These are phyloP conservation scores for Candida jianshihensis DNA, from an alignment of 805 yeast species.

Conservation along the genomic window DNA sequence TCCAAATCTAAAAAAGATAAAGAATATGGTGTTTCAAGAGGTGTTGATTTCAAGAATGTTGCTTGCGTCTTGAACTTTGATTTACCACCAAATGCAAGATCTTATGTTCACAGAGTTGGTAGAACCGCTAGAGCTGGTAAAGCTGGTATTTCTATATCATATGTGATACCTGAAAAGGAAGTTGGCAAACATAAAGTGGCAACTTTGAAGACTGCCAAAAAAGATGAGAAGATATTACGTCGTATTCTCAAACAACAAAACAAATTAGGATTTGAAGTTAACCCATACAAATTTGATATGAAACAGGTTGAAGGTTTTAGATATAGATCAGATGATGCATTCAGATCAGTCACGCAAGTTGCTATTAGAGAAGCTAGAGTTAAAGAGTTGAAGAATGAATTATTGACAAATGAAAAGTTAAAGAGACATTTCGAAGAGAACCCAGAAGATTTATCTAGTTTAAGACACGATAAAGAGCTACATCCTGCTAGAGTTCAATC, in stretches of 20 bases:
- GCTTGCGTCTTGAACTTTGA: conserved; percentile 96
- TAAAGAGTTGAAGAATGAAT: conserved; percentile 79
- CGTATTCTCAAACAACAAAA: conserved; percentile 73
- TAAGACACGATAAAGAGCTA: conserved; percentile 87
- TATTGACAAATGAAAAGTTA: conserved; percentile 81
- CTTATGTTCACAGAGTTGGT: conserved; percentile 91
- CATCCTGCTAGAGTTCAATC: conserved; percentile 77
- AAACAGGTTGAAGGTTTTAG: conserved; percentile 92
- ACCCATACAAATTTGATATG: conserved; percentile 88
- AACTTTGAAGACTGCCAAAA: conserved; percentile 57
- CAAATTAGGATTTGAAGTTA: conserved; percentile 63
- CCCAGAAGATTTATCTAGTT: conserved; percentile 83
- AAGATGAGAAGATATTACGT: conserved; percentile 79
- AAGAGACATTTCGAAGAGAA: conserved; percentile 95
- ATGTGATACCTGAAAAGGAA: conserved; percentile 76
- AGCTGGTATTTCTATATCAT: conserved; percentile 89
- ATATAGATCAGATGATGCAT: conserved; percentile 95
- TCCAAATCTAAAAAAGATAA: conserved; percentile 43
- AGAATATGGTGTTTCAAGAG: conserved; percentile 94
- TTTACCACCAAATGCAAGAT: conserved; percentile 79
- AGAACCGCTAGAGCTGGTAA: conserved; percentile 98
- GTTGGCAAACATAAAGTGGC: conserved; percentile 88
- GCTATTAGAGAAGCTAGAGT: conserved; percentile 91
- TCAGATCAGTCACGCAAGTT: conserved; percentile 85
- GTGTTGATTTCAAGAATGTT: conserved; percentile 93